Percentiles rank a stretch among this genome's conserved stretches.
Conservation (phyloP, 768 basidiomycete species). For the Naematelia aurantialba region DNA sequence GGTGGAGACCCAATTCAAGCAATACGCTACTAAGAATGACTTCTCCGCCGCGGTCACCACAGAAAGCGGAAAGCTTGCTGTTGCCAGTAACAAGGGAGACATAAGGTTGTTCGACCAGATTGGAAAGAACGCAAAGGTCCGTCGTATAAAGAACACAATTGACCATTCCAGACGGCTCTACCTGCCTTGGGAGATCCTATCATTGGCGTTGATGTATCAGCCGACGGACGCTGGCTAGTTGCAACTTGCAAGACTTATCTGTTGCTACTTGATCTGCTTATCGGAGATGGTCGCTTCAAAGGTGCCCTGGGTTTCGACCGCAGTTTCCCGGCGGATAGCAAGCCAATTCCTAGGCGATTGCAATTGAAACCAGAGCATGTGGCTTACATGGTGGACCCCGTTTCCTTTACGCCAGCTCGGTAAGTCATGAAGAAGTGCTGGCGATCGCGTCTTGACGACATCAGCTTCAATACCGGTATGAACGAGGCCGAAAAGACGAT, state of each 20-base stretch:
- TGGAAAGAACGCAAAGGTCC: constrained; percentile 88
- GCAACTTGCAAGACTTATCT: constrained; percentile 94
- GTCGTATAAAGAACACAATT: background rate
- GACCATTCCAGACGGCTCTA: constrained; percentile 64
- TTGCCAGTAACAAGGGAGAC: constrained; percentile 95
- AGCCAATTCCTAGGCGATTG: constrained; percentile 82
- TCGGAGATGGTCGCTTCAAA: constrained; percentile 80
- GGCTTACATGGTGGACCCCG: constrained; percentile 82
- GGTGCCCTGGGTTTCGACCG: constrained; percentile 86
- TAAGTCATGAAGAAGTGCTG: constrained; percentile 45
- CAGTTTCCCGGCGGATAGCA: constrained; percentile 88
- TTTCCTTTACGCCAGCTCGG: constrained; percentile 92
- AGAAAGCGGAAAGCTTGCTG: constrained; percentile 76
- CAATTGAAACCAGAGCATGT: constrained; percentile 87
- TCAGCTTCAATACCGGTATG: constrained; percentile 86
- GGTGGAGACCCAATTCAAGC: constrained; percentile 91
- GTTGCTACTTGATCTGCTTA: constrained; percentile 88
- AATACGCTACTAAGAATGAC: constrained; percentile 89
- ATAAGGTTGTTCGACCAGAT: constrained; percentile 90
- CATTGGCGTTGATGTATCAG: constrained; percentile 86
- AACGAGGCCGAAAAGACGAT: constrained; percentile 89
- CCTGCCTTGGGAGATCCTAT: constrained; percentile 95
- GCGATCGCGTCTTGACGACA: background rate
- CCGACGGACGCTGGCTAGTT: constrained; percentile 88
- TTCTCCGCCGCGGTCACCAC: constrained; percentile 93